Evolutionary conservation across 305 asterid species (phyloP).

Genomic region (Plantago coronopus): DNA sequence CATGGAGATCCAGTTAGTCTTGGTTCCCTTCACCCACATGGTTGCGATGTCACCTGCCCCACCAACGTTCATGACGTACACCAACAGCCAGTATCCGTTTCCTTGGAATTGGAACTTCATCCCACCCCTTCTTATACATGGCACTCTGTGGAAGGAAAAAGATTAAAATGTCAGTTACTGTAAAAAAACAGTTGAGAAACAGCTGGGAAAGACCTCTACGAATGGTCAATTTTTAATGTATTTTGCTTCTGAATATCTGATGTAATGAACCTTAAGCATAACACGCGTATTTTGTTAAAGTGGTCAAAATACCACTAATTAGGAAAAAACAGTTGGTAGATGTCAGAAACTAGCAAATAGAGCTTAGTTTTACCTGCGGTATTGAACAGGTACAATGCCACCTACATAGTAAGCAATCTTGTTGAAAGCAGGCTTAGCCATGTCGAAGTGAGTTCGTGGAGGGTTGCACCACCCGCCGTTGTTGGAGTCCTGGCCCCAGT

Average conservation of each 20-base stretch:
- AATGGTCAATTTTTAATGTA: too few relatives aligned
- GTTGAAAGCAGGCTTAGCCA: slow-evolving; percentile 82
- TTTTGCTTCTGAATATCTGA: too few relatives aligned
- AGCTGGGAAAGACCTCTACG: too few relatives aligned
- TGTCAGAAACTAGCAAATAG: too few relatives aligned
- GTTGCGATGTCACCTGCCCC: slow-evolving; percentile 67
- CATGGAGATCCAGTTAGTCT: slow-evolving; percentile 76
- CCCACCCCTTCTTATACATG: slow-evolving; percentile 57
- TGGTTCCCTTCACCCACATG: slow-evolving; percentile 77
- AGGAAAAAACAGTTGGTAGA: not conserved
- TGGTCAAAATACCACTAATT: too few relatives aligned
- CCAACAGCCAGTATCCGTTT: slow-evolving; percentile 81
- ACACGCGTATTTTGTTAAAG: too few relatives aligned
- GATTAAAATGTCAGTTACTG: too few relatives aligned
- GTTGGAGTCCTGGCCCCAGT: slow-evolving; percentile 68
- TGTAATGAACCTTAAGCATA: too few relatives aligned
- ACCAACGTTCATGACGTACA: slow-evolving; percentile 70
- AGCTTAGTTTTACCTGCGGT: slow-evolving; percentile 46
- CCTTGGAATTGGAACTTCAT: slow-evolving; percentile 62
- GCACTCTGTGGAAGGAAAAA: slow-evolving; percentile 38
- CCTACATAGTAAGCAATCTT: slow-evolving; percentile 74
- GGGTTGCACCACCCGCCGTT: slow-evolving; percentile 99
- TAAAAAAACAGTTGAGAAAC: too few relatives aligned
- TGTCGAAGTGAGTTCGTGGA: slow-evolving; percentile 77
- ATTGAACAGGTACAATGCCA: slow-evolving; percentile 72